Evolutionary conservation across 1,284 basidiomycete genomes (phyloP).

Genomic region (Fomitopsis schrenkii): DNA sequence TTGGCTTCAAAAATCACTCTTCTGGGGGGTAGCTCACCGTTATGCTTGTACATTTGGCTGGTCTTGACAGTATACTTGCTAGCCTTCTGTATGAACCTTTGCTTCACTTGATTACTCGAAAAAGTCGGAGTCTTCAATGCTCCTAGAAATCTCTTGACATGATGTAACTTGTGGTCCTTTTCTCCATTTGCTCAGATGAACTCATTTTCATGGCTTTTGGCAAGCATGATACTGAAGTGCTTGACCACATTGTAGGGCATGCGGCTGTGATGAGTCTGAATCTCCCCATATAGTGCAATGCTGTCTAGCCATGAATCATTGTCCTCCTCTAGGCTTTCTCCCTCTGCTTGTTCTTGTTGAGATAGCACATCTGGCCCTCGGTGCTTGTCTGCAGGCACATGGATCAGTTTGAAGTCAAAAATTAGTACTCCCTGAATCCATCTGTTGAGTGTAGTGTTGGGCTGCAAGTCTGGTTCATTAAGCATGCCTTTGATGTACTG

Average conservation of each 20-base stretch:
- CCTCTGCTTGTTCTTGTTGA: no score
- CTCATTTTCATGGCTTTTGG: background rate
- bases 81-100: no score
- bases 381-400: no score
- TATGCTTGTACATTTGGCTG: background rate
- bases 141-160: background rate
- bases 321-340: background rate
- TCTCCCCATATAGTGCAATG: background rate
- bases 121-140: background rate
- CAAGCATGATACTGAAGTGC: background rate
- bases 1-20: background rate
- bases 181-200: background rate
- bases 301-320: background rate
- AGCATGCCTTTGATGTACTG: no score
- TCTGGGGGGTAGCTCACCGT: background rate
- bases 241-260: background rate
- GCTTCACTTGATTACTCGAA: background rate
- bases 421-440: conserved; percentile 35
- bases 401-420: conserved; percentile 30
- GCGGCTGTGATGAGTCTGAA: background rate
- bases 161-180: background rate
- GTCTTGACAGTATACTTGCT: background rate
- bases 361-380: no score
- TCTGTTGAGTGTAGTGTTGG: no score
- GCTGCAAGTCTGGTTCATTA: no score